phyloP scores from a whole-genome alignment of 2,329 filamentous ascomycete species.

The Penicillium olsonii region DNA sequence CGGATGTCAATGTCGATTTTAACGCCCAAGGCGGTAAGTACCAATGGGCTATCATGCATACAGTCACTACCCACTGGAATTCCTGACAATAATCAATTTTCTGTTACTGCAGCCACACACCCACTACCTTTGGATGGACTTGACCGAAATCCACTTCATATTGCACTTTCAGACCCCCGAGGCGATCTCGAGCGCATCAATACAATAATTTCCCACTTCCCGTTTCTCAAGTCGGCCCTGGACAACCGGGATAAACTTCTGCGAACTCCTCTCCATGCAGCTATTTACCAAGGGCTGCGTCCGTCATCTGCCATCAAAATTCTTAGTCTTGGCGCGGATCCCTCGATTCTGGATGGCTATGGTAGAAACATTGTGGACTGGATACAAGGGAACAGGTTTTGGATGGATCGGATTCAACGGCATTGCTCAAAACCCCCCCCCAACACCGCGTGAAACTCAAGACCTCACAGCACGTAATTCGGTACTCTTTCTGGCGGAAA shows the following conservation, averaged over 20 bases:
- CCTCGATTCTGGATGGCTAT: slow-evolving; percentile 5
- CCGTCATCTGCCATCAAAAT: not conserved
- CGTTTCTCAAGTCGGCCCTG: not conserved
- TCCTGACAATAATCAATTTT: not conserved
- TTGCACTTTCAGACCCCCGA: not conserved
- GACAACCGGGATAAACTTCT: not conserved
- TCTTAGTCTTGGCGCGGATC: slow-evolving; percentile 3
- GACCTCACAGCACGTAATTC: not conserved
- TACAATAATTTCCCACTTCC: not conserved
- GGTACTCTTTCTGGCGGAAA: not conserved
- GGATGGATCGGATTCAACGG: not conserved
- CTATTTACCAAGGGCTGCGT: not conserved
- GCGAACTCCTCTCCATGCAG: slow-evolving; percentile 4
- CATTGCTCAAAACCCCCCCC: not conserved
- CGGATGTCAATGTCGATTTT: not conserved
- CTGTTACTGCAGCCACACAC: slow-evolving; percentile 1
- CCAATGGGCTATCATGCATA: not conserved
- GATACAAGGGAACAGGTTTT: not conserved
- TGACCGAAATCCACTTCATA: slow-evolving; percentile 1
- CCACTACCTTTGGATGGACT: not conserved
- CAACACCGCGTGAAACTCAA: not conserved
- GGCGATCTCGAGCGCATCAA: not conserved
- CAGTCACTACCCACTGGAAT: not conserved
- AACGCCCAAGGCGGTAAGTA: slow-evolving; percentile 2
- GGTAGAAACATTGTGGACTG: slow-evolving; percentile 6